phyloP scores from a whole-genome alignment of 2,329 filamentous ascomycete genomes.

The Claviceps citrina region DNA sequence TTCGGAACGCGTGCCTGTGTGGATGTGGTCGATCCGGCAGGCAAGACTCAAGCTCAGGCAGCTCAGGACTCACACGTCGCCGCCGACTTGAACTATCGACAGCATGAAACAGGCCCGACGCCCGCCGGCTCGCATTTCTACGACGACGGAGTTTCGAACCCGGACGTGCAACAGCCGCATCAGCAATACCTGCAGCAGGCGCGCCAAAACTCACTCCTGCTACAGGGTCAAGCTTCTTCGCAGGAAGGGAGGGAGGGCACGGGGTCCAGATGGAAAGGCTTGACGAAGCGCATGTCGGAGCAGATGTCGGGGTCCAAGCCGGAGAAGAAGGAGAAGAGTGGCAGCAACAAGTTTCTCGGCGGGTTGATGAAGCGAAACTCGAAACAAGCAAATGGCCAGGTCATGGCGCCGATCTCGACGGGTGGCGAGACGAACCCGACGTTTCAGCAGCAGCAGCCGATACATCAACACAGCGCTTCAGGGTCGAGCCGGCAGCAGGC shows the following conservation, averaged over 20 bases:
- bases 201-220: slow-evolving; percentile 4
- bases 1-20: not conserved
- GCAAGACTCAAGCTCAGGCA: not conserved
- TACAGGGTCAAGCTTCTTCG: not conserved
- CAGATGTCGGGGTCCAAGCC: slow-evolving; percentile 13
- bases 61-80: not conserved
- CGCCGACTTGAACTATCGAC: not conserved
- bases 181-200: slow-evolving; percentile 7
- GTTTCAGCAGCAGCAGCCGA: no score
- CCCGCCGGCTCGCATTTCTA: not conserved
- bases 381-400: slow-evolving; percentile 9
- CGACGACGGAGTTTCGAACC: not conserved
- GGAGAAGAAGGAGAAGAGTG: slow-evolving; percentile 11
- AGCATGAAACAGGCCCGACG: not conserved
- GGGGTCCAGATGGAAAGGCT: slow-evolving; percentile 19
- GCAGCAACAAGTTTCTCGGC: slow-evolving; percentile 16
- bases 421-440: not conserved
- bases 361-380: slow-evolving; percentile 21
- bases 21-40: not conserved
- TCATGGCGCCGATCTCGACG: not conserved
- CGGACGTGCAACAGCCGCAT: slow-evolving; percentile 1
- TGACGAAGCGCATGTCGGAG: slow-evolving; percentile 18
- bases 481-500: not conserved
- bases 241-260: slow-evolving; percentile 6
- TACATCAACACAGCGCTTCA: no score